Evolutionary conservation across 768 basidiomycete species (phyloP).

Genomic region (Leucocoprinus birnbaumii): DNA sequence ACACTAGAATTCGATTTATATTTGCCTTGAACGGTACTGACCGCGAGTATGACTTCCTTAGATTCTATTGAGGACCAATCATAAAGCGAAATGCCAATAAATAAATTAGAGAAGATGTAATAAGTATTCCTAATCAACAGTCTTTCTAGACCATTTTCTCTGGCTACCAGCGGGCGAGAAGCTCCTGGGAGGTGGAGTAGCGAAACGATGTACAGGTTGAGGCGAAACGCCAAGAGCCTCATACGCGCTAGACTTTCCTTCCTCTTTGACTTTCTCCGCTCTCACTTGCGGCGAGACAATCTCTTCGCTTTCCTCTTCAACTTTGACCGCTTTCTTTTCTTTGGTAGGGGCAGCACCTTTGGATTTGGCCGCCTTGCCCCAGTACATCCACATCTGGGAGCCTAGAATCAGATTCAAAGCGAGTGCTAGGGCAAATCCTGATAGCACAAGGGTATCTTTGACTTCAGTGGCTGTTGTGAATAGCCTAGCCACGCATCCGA

Average conservation of each 20-base stretch:
- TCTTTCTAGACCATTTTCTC: conserved; percentile 10
- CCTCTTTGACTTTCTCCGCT: neutral
- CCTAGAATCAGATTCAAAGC: conserved; percentile 83
- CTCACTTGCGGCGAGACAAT: conserved; percentile 5
- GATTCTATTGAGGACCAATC: no score
- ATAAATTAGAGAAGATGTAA: neutral
- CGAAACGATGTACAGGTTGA: conserved; percentile 7
- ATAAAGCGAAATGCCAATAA: neutral
- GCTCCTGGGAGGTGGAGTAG: conserved; percentile 8
- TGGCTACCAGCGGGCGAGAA: conserved; percentile 9
- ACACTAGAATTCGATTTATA: no score
- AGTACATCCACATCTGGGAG: conserved; percentile 80
- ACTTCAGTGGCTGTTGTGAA: conserved; percentile 94
- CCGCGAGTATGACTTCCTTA: no score
- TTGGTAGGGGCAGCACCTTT: neutral
- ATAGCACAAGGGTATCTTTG: conserved; percentile 73
- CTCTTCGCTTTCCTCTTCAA: conserved; percentile 8
- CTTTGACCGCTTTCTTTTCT: conserved; percentile 2
- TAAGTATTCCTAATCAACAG: conserved; percentile 9
- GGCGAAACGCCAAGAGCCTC: neutral
- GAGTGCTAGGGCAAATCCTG: conserved; percentile 83
- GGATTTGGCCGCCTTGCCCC: conserved; percentile 45
- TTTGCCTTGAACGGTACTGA: no score
- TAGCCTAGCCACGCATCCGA: conserved; percentile 86
- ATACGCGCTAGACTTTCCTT: conserved; percentile 9